Percentiles rank a stretch among this genome's conserved stretches.
Conservation (phyloP, 1,139 yeast genomes). For the Geotrichum macrosporum region DNA sequence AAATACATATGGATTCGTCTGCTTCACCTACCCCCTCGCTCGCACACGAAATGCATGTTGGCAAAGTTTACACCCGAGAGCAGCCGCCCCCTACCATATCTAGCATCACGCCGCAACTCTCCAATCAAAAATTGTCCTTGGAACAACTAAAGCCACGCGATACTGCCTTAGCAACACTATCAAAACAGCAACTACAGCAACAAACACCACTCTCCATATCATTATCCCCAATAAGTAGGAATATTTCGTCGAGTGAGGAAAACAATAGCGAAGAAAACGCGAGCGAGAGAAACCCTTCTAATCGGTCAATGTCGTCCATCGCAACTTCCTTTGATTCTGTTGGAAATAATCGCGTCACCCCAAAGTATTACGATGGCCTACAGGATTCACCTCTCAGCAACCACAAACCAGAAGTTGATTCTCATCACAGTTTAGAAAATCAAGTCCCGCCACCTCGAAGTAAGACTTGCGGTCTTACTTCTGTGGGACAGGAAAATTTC, state of each 20-base stretch:
- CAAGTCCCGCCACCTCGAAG: too few species aligned
- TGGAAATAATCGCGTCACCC: slow-evolving; percentile 5
- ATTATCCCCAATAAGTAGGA: slow-evolving; percentile 15
- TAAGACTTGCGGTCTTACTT: too few species aligned
- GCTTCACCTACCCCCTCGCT: too few species aligned
- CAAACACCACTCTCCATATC: neutral
- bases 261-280: slow-evolving; percentile 17
- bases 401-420: too few species aligned
- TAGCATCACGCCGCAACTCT: neutral
- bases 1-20: too few species aligned
- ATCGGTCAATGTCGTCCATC: slow-evolving; percentile 28
- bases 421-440: too few species aligned
- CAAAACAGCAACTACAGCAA: neutral
- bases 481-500: slow-evolving; percentile 6
- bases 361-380: slow-evolving; percentile 14
- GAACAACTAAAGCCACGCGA: neutral
- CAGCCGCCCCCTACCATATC: neutral
- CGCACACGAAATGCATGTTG: too few species aligned
- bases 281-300: slow-evolving; percentile 17
- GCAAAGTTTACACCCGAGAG: too few species aligned
- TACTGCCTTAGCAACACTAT: neutral
- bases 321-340: slow-evolving; percentile 27
- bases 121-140: neutral
- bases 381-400: neutral
- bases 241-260: slow-evolving; percentile 20